Conservation (phyloP, 805 yeast species). For the Yarrowia sp. region DNA sequence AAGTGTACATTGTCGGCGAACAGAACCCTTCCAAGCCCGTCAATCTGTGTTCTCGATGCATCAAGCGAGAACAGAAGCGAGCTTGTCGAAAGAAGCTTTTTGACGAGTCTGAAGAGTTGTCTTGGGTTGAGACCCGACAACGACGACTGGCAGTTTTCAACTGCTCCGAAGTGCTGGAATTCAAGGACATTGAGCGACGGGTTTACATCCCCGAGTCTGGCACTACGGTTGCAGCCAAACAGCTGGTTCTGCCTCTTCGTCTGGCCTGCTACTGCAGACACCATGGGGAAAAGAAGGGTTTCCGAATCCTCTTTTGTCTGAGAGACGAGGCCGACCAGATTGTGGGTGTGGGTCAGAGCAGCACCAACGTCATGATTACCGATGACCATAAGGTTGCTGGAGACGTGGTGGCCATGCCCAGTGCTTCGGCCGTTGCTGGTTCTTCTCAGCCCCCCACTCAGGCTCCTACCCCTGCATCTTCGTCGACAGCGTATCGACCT, state of each 20-base stretch:
- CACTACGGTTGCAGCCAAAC: conserved; percentile 34
- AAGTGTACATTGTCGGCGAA: conserved; percentile 74
- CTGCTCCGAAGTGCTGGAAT: conserved; percentile 58
- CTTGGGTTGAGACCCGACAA: conserved; percentile 71
- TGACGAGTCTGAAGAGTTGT: conserved; percentile 63
- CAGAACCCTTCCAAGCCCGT: conserved; percentile 47
- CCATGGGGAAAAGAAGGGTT: conserved; percentile 82
- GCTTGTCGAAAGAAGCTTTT: conserved; percentile 89
- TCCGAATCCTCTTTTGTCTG: conserved; percentile 50
- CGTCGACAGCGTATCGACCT: background rate
- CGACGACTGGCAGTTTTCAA: conserved; percentile 87
- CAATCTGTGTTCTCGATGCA: conserved; percentile 81
- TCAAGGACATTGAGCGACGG: conserved; percentile 47
- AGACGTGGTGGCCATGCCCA: background rate
- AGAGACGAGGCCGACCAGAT: conserved; percentile 58
- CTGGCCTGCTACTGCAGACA: conserved; percentile 95
- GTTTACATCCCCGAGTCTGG: conserved; percentile 3
- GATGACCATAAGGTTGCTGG: conserved; percentile 70
- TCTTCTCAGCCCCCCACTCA: background rate
- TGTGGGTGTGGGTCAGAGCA: conserved; percentile 60
- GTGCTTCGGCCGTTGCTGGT: background rate
- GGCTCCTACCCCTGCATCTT: background rate
- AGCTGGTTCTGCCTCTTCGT: conserved; percentile 60
- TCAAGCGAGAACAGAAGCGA: conserved; percentile 88
- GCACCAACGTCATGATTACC: conserved; percentile 82